Evolutionary conservation across 345 rosid genomes (phyloP), one percentile per base, ranked within the genome.

Genomic region (Populus alba): DNA sequence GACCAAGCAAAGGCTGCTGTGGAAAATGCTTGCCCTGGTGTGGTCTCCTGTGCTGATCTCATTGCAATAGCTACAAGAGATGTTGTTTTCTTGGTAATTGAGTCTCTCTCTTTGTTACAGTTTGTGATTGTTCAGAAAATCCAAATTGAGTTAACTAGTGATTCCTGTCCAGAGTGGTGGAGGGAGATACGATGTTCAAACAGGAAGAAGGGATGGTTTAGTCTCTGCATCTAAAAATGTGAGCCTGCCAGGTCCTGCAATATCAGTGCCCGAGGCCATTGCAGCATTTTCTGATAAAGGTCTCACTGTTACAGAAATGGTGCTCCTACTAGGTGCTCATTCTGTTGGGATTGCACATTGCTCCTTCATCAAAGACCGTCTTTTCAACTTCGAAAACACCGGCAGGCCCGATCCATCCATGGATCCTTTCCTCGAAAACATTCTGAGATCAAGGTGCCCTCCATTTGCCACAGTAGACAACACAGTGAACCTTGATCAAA

Each of bases 121-220:
- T 8, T 17, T 16, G 11, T 23, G 2, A 35, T n/a, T 35, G 5
- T 20, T 18, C 23, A 38, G 25, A 20, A 68, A 18, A 6, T 29
- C 12, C 18, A 27, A 25, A 23, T 7, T 41, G 55, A 41, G 25
- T 74, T 27, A 20, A 45, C 10, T 25, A 22, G n/a, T n/a, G 35
- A 62, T 29, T 16, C 10, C 41, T 25, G 62, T 72, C 80, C 78
- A 89, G 89, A 82, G 84, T 70, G 84, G 83, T 37, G 88, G 87
- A 49, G 88, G 80, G 25, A 81, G 87, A 72, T 91, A 90, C 75
- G 68, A 57, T 25, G 89, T 91, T 63, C 78, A 90, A 59, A 90
- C 92, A 3, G 97, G 95, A 41, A 86, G 94, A 35, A 89, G 89
- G 10, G 94, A 93, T 27, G 91, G 94, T 43, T 66, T 83, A 3